A percentile compares a stretch with the other conserved stretches of the same genome.
Evolutionary conservation across 257 asterid species (phyloP).

Genomic region (Ocimum tenuiflorum): DNA sequence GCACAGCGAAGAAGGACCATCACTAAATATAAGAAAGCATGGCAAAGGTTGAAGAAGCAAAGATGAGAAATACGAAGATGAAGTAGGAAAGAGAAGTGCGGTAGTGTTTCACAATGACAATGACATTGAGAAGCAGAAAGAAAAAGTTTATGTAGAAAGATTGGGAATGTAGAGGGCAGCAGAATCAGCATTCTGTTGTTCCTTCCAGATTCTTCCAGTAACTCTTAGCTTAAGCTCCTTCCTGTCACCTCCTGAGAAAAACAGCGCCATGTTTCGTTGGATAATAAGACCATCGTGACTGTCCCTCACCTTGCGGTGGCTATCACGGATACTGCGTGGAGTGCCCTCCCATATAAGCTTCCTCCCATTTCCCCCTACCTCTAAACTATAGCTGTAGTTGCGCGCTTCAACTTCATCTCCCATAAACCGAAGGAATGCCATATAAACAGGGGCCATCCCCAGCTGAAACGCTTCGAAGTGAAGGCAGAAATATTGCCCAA

Average conservation of each 20-base stretch:
- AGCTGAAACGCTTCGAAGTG: not conserved
- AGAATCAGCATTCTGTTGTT: constrained; percentile 55
- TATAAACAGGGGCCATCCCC: not conserved
- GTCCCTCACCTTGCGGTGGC: not conserved
- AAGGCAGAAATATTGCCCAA: not conserved
- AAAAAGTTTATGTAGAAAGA: constrained; percentile 35
- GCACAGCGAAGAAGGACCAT: too few relatives aligned
- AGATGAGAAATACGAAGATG: too few relatives aligned
- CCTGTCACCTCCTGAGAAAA: not conserved
- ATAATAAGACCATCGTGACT: not conserved
- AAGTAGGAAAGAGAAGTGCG: too few relatives aligned
- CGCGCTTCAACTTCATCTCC: not conserved
- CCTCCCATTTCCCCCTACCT: not conserved
- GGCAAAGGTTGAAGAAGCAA: too few relatives aligned
- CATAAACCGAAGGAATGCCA: not conserved
- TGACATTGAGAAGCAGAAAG: too few relatives aligned
- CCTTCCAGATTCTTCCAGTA: constrained; percentile 48
- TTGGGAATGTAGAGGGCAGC: constrained; percentile 64
- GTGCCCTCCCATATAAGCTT: not conserved
- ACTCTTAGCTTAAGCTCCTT: not conserved
- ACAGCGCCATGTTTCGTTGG: not conserved
- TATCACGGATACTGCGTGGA: not conserved
- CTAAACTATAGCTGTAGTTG: not conserved
- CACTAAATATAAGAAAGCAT: too few relatives aligned
- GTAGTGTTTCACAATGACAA: too few relatives aligned